Evolutionary conservation across 345 rosid species (phyloP).

Genomic region (Corchorus olitorius): DNA sequence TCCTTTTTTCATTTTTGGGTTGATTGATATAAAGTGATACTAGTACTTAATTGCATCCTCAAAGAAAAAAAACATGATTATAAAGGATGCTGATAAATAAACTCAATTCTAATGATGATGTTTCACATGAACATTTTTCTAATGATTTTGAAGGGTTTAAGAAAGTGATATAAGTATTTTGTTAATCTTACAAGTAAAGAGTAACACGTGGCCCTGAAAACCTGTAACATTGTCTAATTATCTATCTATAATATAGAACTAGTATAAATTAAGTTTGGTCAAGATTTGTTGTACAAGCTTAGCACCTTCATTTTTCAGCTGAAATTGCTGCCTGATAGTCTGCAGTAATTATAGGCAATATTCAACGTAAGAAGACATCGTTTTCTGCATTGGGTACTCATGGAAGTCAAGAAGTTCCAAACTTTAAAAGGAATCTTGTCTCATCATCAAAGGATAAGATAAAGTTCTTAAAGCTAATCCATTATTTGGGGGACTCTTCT

Average conservation of each 20-base stretch:
- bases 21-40: too few species aligned
- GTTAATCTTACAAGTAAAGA: not conserved
- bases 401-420: not conserved
- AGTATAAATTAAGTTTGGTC: not conserved
- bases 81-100: not conserved
- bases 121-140: not conserved
- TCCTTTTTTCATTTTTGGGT: not conserved
- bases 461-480: not conserved
- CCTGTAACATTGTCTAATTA: not conserved
- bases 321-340: not conserved
- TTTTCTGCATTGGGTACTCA: not conserved
- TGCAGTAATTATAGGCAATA: not conserved
- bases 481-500: not conserved
- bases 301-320: not conserved
- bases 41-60: too few species aligned
- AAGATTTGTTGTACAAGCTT: not conserved
- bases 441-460: not conserved
- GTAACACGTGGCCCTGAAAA: not conserved
- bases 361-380: not conserved
- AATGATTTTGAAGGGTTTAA: not conserved
- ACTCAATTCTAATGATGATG: not conserved
- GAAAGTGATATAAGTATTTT: not conserved
- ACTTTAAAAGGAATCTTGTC: not conserved
- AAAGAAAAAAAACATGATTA: not conserved
- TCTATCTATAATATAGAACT: too few species aligned